Base-by-base conservation (phyloP, 192 early-diverging fungal genomes). In the Lobosporangium transversale region DNA sequence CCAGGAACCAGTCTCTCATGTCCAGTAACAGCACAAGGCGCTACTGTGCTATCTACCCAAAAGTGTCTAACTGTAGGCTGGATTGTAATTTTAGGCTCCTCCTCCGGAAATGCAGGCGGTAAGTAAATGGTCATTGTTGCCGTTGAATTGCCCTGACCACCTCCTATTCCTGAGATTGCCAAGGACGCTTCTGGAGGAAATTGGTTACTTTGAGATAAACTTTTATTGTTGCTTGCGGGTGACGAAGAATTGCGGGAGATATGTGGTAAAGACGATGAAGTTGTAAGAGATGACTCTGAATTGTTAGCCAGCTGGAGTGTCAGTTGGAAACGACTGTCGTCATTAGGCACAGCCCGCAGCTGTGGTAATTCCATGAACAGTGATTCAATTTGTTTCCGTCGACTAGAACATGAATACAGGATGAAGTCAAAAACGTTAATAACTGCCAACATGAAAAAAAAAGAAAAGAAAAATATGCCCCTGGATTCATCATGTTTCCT, bases 71-170 rank as follows among this genome's bases (percentile, higher is more conserved):
- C 62, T 30, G 79, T 57, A 17, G 87, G 86, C 21, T 63, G 58
- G 17, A 88, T 70, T 4, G 84, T 82, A 50, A 87, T 79, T 44
- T 80, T 78, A 4, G 88, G 88, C 32, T 86, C 63, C 14, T 81
- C 70, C 0, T 87, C 81, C 11, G 88, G 88, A 48, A 89, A 89
- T 1, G 23, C 31, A 17, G 83, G 70, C 2, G 88, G 79, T 24
- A 89, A 54, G 29, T 78, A 79, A 23, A 89, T 67, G 14, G 73
- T 76, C 20, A 76, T 26, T n/a, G 48, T 76, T 12, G 59, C 73
- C 4, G 58, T 44, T n/a, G 44, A 62, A 21, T 11, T 52, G 30
- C 2, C 11, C 15, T 6, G 37, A 12, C 27, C n/a, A 24, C 40
- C 14, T 42, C 15, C 23, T 45, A 26, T 24, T 45, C 42, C 29